Evolutionary conservation across 2,329 filamentous ascomycete species (phyloP).

Genomic region (Madurella fahalii): DNA sequence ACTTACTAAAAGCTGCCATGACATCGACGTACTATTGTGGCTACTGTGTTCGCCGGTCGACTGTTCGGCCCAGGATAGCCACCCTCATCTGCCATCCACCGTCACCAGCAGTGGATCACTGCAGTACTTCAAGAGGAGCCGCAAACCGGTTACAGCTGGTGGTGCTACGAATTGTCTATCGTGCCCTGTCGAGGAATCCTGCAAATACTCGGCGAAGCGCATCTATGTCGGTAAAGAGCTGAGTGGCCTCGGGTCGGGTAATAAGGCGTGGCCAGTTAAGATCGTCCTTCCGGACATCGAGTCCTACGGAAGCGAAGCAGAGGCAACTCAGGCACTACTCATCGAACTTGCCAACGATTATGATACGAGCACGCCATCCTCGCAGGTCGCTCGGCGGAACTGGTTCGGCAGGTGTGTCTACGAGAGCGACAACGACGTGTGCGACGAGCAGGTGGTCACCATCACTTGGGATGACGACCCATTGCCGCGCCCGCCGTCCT

Average conservation of each 20-base stretch:
- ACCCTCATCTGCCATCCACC: conserved; percentile 66
- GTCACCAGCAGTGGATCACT: conserved; percentile 74
- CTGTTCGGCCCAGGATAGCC: conserved; percentile 37
- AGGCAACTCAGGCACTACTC: conserved; percentile 43
- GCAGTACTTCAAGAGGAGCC: conserved; percentile 69
- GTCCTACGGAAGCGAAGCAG: conserved; percentile 50
- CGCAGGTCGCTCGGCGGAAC: conserved; percentile 49
- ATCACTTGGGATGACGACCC: conserved; percentile 79
- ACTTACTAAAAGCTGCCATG: conserved; percentile 93
- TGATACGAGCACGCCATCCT: conserved; percentile 42
- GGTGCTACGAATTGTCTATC: conserved; percentile 80
- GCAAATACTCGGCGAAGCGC: conserved; percentile 79
- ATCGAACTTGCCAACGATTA: conserved; percentile 49
- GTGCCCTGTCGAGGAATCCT: conserved; percentile 69
- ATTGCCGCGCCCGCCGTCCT: conserved; percentile 23
- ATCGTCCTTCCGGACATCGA: conserved; percentile 93
- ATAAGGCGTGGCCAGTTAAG: conserved; percentile 75
- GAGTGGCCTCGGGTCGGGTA: conserved; percentile 58
- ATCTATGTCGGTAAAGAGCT: conserved; percentile 70
- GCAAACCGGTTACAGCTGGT: conserved; percentile 74
- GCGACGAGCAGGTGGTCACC: conserved; percentile 87
- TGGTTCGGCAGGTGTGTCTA: conserved; percentile 97
- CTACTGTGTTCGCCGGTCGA: conserved; percentile 69
- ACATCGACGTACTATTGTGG: conserved; percentile 92
- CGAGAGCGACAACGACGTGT: conserved; percentile 88